phyloP scores from a whole-genome alignment of 2,329 filamentous ascomycete genomes.

The Fusarium sp. region DNA sequence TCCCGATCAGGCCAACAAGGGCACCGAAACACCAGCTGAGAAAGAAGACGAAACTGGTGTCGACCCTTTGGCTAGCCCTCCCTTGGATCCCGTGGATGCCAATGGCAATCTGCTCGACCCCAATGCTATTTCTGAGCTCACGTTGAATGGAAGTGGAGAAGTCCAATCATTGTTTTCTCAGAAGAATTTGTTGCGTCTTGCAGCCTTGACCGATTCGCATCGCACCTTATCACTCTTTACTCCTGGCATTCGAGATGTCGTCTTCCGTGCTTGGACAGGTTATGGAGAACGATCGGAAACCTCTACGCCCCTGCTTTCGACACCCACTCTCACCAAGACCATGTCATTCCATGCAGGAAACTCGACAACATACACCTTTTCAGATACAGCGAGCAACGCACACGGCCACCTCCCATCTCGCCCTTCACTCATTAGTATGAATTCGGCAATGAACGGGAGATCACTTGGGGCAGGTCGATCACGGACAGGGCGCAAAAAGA shows the following conservation, averaged over 20 bases:
- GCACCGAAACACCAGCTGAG: conserved; percentile 58
- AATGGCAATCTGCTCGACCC: conserved; percentile 80
- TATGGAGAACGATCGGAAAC: conserved; percentile 74
- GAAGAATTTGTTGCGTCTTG: conserved; percentile 87
- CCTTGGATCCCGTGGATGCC: conserved; percentile 82
- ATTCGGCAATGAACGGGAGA: conserved; percentile 69
- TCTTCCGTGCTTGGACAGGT: conserved; percentile 92
- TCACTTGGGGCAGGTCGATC: conserved; percentile 69
- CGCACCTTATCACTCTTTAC: conserved; percentile 91
- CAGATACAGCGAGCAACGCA: conserved; percentile 70
- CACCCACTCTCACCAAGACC: conserved; percentile 66
- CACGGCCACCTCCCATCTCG: conserved; percentile 72
- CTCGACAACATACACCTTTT: conserved; percentile 76
- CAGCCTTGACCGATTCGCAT: conserved; percentile 85
- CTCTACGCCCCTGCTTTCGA: conserved; percentile 55
- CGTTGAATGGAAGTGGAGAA: conserved; percentile 81
- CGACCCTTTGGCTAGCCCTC: conserved; percentile 83
- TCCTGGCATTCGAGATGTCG: conserved; percentile 85
- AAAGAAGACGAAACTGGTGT: conserved; percentile 67
- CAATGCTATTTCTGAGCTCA: conserved; percentile 77
- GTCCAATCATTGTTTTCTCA: conserved; percentile 92
- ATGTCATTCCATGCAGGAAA: conserved; percentile 67
- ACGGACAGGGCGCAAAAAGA: conserved; percentile 76
- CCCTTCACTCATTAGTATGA: conserved; percentile 69
- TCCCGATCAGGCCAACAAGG: conserved; percentile 73